Percentiles rank a stretch among this genome's conserved stretches.
Conservation (phyloP, 176 grass and related monocot species). For the Poa annua region DNA sequence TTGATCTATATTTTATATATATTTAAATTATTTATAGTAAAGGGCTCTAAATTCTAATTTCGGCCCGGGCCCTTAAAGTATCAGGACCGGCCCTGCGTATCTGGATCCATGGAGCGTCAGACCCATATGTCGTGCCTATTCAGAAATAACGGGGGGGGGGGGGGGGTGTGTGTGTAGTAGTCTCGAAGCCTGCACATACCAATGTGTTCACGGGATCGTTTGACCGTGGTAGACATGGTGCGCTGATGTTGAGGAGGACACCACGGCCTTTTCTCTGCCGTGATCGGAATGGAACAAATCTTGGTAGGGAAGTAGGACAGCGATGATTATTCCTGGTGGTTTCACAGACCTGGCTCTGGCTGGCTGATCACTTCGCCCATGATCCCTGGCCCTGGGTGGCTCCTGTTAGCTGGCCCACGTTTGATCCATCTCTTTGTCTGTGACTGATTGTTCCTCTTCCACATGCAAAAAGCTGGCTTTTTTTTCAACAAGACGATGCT, state of each 20-base stretch:
- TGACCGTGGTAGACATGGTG: background rate
- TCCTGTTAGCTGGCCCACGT: constrained; percentile 25
- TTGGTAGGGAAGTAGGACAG: constrained; percentile 17
- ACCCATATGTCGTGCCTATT: no score
- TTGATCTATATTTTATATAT: no score
- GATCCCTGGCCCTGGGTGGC: background rate
- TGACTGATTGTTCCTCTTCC: background rate
- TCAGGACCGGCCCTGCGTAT: no score
- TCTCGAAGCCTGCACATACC: background rate
- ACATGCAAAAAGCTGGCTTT: background rate
- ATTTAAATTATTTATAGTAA: no score
- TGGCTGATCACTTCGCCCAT: background rate
- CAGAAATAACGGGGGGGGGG: no score
- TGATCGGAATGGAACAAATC: background rate
- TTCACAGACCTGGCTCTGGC: constrained; percentile 17
- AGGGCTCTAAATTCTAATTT: no score
- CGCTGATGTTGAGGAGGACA: background rate
- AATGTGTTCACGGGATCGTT: background rate
- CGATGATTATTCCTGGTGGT: background rate
- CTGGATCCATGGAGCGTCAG: no score
- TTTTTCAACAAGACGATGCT: no score
- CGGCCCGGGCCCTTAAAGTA: no score
- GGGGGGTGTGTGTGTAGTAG: no score
- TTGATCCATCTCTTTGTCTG: background rate
- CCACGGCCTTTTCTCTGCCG: background rate